A percentile compares a stretch with the other conserved stretches of the same genome.
Conservation (phyloP, 2,329 filamentous ascomycete species). For the Paramyrothecium roridum region DNA sequence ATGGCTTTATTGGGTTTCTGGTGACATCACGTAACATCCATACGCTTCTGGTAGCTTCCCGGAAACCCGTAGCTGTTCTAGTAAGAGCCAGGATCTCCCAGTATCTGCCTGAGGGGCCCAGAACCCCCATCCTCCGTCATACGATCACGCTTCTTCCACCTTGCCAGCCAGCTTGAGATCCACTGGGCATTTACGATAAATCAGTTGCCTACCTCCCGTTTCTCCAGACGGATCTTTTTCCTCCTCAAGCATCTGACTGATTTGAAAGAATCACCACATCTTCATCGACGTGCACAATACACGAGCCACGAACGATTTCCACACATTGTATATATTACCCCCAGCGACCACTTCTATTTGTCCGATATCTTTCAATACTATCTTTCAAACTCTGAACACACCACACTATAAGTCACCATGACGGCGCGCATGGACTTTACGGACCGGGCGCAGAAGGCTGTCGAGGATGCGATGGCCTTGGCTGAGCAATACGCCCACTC, state of each 20-base stretch:
- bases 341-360: not conserved
- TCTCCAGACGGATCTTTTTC: not conserved
- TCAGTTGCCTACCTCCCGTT: not conserved
- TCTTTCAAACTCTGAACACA: not conserved
- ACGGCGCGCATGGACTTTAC: constrained; percentile 85
- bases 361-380: constrained; percentile 1
- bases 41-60: constrained; percentile 25
- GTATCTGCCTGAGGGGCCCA: constrained; percentile 10
- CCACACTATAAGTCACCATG: constrained; percentile 45
- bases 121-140: constrained; percentile 14
- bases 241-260: not conserved
- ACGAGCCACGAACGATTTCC: not conserved
- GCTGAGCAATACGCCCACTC: constrained; percentile 89
- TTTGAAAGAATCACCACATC: not conserved
- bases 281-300: not conserved
- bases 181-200: not conserved
- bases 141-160: constrained; percentile 6
- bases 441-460: constrained; percentile 83
- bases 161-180: not conserved
- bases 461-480: constrained; percentile 83
- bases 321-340: not conserved
- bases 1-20: constrained; percentile 5
- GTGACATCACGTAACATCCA: constrained; percentile 31
- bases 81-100: constrained; percentile 4
- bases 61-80: constrained; percentile 17